Evolutionary conservation across 1,284 basidiomycete genomes (phyloP), one percentile per base, ranked within the genome.

Genomic region (Ustilago sp.): DNA sequence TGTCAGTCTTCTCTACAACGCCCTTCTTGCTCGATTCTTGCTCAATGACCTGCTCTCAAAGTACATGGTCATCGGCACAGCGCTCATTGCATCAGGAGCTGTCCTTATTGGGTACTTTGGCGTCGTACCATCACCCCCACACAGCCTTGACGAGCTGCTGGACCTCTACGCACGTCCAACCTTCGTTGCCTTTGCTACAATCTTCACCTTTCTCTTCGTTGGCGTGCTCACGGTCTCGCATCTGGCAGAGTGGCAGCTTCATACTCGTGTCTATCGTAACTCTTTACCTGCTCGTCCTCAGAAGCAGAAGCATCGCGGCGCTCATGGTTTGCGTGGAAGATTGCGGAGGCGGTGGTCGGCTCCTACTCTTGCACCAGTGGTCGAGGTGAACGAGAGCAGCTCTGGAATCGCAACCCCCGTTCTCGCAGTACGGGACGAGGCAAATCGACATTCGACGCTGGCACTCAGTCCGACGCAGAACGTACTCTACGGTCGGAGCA

Each of bases 1-100:
- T 1, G 93, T 90, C 51, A 95, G 94, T 8, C 90, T 98, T 38
- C 89, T 98, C 31, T 98, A 94, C 93, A 98, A 98, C 86, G 94
- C 94, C 3, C 91, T 98, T 81, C 94, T 98, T 78, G 94, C 95
- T 11, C 90, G 91, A 34, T 85, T 96, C 57, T 89, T 98, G 47
- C 89, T 98, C 23, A 93, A 93, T 45, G 94, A 96, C 83, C 89
- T 91, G 23, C 94, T 97, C 87, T 94, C 93, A 6, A 89, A 89
- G 12, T 92, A 91, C 88, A 93, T 96, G 90, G 88, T 94, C 59
- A 86, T 93, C 12, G 95, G 94, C 32, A 97, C 94, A 4, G 86
- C 92, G 36, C 89, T 97, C 80, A 95, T 98, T 73, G 93, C 93
- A 1, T 90, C 91, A 12, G 95, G 95, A 36, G 95, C 95, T 1